Base-by-base conservation (phyloP, 768 basidiomycete genomes). In the Pleurotus eryngii region DNA sequence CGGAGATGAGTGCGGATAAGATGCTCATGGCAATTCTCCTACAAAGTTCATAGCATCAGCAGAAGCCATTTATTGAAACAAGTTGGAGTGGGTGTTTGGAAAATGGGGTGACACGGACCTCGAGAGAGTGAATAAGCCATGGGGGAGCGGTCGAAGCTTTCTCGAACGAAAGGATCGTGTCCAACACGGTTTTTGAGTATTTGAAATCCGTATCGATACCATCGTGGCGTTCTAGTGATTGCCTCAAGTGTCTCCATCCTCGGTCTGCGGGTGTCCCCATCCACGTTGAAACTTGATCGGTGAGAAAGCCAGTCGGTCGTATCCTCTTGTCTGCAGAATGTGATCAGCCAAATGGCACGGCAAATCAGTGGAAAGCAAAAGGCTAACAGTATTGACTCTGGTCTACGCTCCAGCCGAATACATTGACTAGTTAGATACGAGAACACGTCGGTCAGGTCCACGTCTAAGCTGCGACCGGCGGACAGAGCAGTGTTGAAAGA, bases 371-470 rank as follows among this genome's bases (percentile, higher is more conserved):
- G 40, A 46, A 54, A 53, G 55, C 49, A 38, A 38, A 57, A 55
- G 7, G 72, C 81, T 64, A 69, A 90, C 90, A 85, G 66, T 54
- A 82, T 73, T 6, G 77, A 70, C 63, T 87, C 82, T 4, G 83
- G 78, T 58, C 82, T 81, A 63, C 78, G 81, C 58, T 88, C 81
- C 43, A 97, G 74, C 57, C 87, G 83, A 47, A 95, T 70, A 69
- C 95, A 97, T 66, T 92, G 86, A 38, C 74, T 76, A 0, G 93
- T 85, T 60, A 98, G 73, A 60, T 83, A 79, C 42, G 82, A 81
- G 66, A 98, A 96, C 9, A 96, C 65, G 60, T 92, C 89, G 3
- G 86, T 84, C 89, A 98, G 91, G 68, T 97, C 92, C 42, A 93
- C 84, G 35, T 83, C 77, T 42, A 97, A 81, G 46, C 82, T 83